Evolutionary conservation across 495 filamentous ascomycete genomes (phyloP), one percentile per base, ranked within the genome.

Genomic region (Podospora fimiseda): DNA sequence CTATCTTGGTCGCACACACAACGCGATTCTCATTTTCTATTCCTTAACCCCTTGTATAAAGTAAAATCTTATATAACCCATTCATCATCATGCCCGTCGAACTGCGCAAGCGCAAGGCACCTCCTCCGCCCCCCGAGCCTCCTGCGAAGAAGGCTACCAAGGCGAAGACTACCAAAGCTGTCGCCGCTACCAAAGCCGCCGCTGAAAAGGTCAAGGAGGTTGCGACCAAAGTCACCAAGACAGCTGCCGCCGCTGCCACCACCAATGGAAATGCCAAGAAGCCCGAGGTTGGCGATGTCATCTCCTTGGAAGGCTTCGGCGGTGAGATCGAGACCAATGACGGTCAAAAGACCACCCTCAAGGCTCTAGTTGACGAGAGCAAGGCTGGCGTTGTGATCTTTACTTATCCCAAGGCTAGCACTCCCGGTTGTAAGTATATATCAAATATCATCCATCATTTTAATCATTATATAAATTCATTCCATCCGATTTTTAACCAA

Each of bases 401-500:
- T 67, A 95, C 90, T 30, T 98, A 96, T 65, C 93, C 93, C 24
- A 95, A 87, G 74, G 93, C 93, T 53, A 92, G 87, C 9, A 98
- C 93, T 22, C 88, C 88, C 22, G 93, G 94, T 51, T 98, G 93
- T 96, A 84, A 80, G 89, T 80, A 50, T 18, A 1, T 18, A 16
- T 9, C 3, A 6, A 30, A 14, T 27, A 20, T n/a, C 22, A 23
- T 30, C 2, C 41, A 30, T 15, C 20, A 15, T 15, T 24, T 16
- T 9, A 42, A n/a, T 5, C 22, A 44, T 15, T 8, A 15, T 19
- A 11, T 13, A 19, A 48, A 13, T 14, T 37, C 36, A 5, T 19
- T 9, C 8, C 14, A 37, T 38, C 27, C 18, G 18, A 18, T 47
- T 20, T 9, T 47, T 9, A 30, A 18, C 22, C 19, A 33, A 47